Base-by-base conservation (phyloP, 2,329 filamentous ascomycete genomes). In the Curvularia sp. region DNA sequence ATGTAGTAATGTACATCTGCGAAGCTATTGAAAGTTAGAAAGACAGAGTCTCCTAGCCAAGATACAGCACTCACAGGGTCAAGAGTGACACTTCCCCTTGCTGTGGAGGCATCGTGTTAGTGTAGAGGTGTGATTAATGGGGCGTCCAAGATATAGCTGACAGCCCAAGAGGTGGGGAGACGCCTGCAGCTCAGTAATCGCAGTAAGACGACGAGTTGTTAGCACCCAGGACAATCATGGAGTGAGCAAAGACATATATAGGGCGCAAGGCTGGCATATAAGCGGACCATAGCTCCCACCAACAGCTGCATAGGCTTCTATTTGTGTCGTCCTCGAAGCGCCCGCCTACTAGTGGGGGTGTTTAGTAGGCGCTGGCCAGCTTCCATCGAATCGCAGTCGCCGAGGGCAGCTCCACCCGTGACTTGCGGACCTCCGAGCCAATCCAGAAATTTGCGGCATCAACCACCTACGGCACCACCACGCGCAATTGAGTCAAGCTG, bases 1-100 rank as follows among this genome's bases (percentile, higher is more conserved):
- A 93, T 92, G 77, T 88, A 92, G 77, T 93, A 93, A 75, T 93
- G 91, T 53, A 93, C 75, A 71, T 94, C 91, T 62, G 86, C 89
- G 70, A 91, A 93, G 69, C 90, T 93, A 62, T 55, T 1, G 4
- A 18, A 24, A 18, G 51, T 70, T 55, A 73, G 66, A 35, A 61
- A 28, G 26, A 22, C 26, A n/a, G 30, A 7, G 9, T n/a, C 9
- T 47, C 9, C 5, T 6, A 9, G 31, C 12, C 8, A 5, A 18
- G 26, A 35, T 12, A 58, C n/a, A 47, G 20, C 18, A 71, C 80
- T 69, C 66, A 83, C 81, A 83, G 77, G 10, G 81, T 83, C 54
- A 78, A 71, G 42, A 83, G 67, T 24, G 80, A 76, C 53, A 78
- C 78, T 60, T 83, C 81, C 51, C 81, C 81, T 58, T 78, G 80